Base-by-base conservation (phyloP, 176 grass and related monocot genomes). In the Pharus latifolius region DNA sequence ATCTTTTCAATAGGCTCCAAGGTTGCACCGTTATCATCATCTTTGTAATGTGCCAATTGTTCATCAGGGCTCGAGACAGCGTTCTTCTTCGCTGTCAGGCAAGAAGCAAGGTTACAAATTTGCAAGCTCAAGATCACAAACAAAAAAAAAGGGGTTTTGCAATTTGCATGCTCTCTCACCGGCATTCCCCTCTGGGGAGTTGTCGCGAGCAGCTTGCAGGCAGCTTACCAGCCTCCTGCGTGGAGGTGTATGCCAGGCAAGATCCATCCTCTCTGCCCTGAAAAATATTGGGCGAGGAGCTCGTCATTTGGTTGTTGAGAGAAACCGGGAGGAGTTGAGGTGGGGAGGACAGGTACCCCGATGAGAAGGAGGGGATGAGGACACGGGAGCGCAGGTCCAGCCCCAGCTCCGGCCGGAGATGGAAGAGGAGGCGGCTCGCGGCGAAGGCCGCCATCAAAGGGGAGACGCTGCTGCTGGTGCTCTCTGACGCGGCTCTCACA, bases 361-460 rank as follows among this genome's bases (percentile, higher is more conserved):
- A 18, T 3, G 35, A 55, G 28, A 35, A 14, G 35, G 1, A 33
- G 28, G 3, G 23, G 18, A 5, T 55, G 13, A 11, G 35, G 23
- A 45, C 16, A 17, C 46, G 28, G 28, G 69, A 23, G 29, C 22
- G 52, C 28, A 74, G 35, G 28, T 45, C 50, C 22, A 23, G 75
- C 27, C 66, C 54, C 9, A 63, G 23, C 37, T 66, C 62, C 70
- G 38, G 76, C 29, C 63, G 76, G 46, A 69, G 75, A 10, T 68
- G 47, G 55, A 80, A 76, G 12, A 74, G 45, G 63, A 12, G 76
- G n/a, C 83, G 70, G 56, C 38, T 40, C 37, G 62, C 82, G 28
- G 62, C 46, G 62, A 61, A 20, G 37, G 62, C 54, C 54, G 63
- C 65, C 76, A 85, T 85, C 56, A 9, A 38, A n/a, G n/a, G n/a